Base-by-base conservation (phyloP, 306 rosid species). In the Trifolium dubium region DNA sequence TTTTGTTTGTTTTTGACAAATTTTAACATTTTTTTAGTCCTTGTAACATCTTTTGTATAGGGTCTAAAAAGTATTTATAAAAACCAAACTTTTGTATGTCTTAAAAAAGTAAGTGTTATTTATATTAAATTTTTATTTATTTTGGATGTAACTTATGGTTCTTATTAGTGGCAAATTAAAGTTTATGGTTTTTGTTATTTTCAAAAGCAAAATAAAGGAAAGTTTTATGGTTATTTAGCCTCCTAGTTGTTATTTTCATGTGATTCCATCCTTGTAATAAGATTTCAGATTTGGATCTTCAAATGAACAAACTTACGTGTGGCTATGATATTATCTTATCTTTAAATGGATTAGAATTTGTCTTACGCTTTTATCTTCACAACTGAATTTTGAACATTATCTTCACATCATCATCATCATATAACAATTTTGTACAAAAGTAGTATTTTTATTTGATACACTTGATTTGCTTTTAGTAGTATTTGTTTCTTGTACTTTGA, bases 251-350 rank as follows among this genome's bases (percentile, higher is more conserved):
- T 77, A 54, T 78, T 80, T 85, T 72, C 76, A 65, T 39, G 50
- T 53, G 82, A 79, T 81, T 80, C 50, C 66, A 72, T 77, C 23
- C 18, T 69, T 76, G 71, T 58, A 82, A 77, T 61, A 53, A 32
- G 67, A 72, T 61, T 51, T 72, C n/a, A 76, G 79, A 79, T 76
- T 83, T 71, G 79, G 86, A 79, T 83, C 73, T 75, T 76, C 59
- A 18, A 41, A 69, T 64, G 67, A 69, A 79, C 51, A 58, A 61
- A 72, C 53, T 31, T 77, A 47, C 40, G 44, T 71, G 81, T 79
- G 86, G 84, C 17, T 53, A 64, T 43, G 74, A 18, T 71, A 70
- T 80, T 51, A 18, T 63, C 85, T 73, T 82, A 73, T 73, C 85
- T 18, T 63, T 53, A 54, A 67, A 59, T 74, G 80, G 71, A 82